A percentile compares a stretch with the other conserved stretches of the same genome.
Conservation (phyloP, 2,329 filamentous ascomycete species). For the Aspergillus udagawae region DNA sequence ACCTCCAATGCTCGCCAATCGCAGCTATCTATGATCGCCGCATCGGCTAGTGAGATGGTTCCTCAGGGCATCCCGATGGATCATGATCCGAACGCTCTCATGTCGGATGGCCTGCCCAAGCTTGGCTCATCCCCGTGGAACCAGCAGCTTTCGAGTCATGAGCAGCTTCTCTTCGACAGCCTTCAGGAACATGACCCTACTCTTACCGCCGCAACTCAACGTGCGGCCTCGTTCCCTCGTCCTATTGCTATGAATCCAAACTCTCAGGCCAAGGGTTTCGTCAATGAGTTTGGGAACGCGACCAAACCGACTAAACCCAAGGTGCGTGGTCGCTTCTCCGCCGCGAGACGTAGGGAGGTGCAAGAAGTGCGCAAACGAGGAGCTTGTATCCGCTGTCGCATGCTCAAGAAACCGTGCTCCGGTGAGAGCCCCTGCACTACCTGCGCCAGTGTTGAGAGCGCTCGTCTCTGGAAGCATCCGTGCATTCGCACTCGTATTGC, state of each 20-base stretch:
- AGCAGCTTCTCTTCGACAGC: conserved; percentile 38
- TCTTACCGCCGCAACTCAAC: conserved; percentile 36
- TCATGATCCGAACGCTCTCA: conserved; percentile 23
- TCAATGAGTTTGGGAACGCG: conserved; percentile 38
- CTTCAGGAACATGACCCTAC: conserved; percentile 38
- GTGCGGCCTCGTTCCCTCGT: conserved; percentile 37
- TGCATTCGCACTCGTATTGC: conserved; percentile 57
- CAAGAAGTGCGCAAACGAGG: conserved; percentile 57
- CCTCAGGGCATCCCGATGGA: conserved; percentile 36
- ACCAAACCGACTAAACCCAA: conserved; percentile 44
- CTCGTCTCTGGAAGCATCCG: conserved; percentile 57
- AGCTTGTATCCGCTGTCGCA: conserved; percentile 59
- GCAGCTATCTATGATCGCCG: conserved; percentile 44
- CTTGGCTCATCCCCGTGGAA: conserved; percentile 26
- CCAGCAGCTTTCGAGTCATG: conserved; percentile 35
- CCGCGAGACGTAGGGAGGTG: conserved; percentile 55
- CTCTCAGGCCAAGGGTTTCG: conserved; percentile 36
- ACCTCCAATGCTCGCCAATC: conserved; percentile 37
- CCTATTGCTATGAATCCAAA: conserved; percentile 43
- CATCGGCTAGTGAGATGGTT: conserved; percentile 45
- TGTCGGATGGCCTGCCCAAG: conserved; percentile 28
- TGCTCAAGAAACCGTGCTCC: conserved; percentile 63
- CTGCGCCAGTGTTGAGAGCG: conserved; percentile 57
- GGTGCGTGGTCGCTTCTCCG: conserved; percentile 54
- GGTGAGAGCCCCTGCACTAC: conserved; percentile 57